These are phyloP conservation scores for Penicillium soppii DNA, from an alignment of 495 filamentous ascomycete genomes.

Conservation along the genomic window DNA sequence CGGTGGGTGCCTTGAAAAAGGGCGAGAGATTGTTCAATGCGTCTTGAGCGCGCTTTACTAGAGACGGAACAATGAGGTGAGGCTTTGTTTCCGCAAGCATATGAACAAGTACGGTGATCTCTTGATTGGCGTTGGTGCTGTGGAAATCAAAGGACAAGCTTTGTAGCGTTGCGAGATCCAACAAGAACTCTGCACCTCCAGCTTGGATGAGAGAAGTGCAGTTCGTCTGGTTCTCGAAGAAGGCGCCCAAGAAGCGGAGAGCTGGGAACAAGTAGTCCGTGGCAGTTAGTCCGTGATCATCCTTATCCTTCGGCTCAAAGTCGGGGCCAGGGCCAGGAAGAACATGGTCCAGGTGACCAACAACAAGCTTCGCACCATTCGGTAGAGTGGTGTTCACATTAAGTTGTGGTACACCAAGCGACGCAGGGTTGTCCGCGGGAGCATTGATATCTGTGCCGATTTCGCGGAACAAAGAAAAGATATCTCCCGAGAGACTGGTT, in stretches of 20 bases:
- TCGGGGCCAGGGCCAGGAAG: conserved; percentile 24
- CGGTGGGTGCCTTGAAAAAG: conserved; percentile 53
- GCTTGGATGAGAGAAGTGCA: conserved; percentile 73
- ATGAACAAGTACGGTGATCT: conserved; percentile 71
- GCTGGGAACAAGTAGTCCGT: conserved; percentile 72
- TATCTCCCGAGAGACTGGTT: conserved; percentile 26
- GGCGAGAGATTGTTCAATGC: conserved; percentile 66
- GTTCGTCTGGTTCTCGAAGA: conserved; percentile 73
- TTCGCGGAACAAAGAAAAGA: conserved; percentile 33
- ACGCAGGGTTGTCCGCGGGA: conserved; percentile 23
- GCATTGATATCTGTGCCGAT: conserved; percentile 33
- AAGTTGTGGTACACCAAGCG: conserved; percentile 34
- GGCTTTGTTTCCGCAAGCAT: conserved; percentile 80
- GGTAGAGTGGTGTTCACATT: conserved; percentile 34
- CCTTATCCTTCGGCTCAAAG: conserved; percentile 47
- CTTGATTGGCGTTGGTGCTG: conserved; percentile 59
- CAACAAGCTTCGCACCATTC: conserved; percentile 35
- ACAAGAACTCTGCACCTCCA: conserved; percentile 78
- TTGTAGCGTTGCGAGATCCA: conserved; percentile 78
- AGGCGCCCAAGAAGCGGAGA: conserved; percentile 71
- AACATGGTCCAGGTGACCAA: conserved; percentile 33
- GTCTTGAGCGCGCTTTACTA: conserved; percentile 69
- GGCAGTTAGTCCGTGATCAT: conserved; percentile 49
- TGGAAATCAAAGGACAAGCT: conserved; percentile 76
- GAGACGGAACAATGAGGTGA: conserved; percentile 74